Base-by-base conservation (phyloP, 148 eudicot genomes). In the Silene conica region DNA sequence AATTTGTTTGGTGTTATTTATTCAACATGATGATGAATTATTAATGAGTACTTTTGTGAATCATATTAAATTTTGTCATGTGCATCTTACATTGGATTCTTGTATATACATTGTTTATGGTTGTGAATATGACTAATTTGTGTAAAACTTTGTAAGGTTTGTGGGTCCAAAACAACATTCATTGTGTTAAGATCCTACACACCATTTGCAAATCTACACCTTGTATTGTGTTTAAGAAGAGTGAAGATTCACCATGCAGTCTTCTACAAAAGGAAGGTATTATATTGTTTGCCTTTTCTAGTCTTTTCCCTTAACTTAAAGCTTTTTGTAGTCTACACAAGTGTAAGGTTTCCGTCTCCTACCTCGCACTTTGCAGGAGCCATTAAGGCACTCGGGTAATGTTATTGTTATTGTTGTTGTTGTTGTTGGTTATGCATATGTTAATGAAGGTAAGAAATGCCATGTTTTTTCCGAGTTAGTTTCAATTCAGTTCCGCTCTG, bases 231-330 rank as follows among this genome's bases (percentile, higher is more conserved):
- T 56, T 70, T 70, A 73, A 74, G 68, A 74, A 65, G 21, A 73
- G 63, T 74, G 23, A 8, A 77, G 74, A 60, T 81, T 76, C 81
- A 83, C 73, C 62, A 92, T 89, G 95, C 92, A 92, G 92, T 87
- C 87, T 31, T 87, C 87, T 31, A 85, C 90, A 25, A 92, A 86
- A 81, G 56, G 85, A 80, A 89, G 95, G 95, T 88, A 92, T 14
- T 38, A 75, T 63, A 75, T 81, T 22, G 26, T 65, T 74, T 59
- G 58, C 78, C 48, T 50, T 74, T 52, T 56, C 1, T 3, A 22
- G 16, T 61, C 7, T 68, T 25, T 74, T 74, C 15, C 69, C 61
- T 38, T 2, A 26, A 1, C 2, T 26, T 1, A 26, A 26, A 26
- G 28, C 1, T 26, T 26, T 26, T 26, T 26, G 28, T 26, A 26